Base-by-base conservation (phyloP, 805 yeast species). In the Wickerhamiella brachini region DNA sequence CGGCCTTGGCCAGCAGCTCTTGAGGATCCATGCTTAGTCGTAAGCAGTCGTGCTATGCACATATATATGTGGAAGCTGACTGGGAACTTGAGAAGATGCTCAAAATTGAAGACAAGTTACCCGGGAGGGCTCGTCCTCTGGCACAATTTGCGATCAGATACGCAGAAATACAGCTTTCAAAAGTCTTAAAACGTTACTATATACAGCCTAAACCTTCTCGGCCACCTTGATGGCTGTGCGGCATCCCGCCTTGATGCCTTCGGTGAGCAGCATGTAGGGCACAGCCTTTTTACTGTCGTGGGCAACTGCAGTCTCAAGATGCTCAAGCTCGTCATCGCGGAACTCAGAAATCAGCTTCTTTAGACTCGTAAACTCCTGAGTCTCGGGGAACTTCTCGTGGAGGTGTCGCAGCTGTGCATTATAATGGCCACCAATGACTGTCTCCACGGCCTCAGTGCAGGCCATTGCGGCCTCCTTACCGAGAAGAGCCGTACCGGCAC, bases 391-490 rank as follows among this genome's bases (percentile, higher is more conserved):
- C 54, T 82, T 83, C 56, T 79, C 81, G 66, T 77, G 75, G 51
- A 93, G 71, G 42, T 80, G 78, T 49, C 98, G 73, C 57, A 93
- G 71, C 65, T 93, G 98, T 54, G 80, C 81, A 64, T 93, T 93
- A 68, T 93, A 93, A 65, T 93, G 98, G 1, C 85, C 85, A 1
- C 98, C 98, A 65, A 93, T 93, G 5, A 93, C 97, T 0, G 98
- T 93, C 67, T 93, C 98, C 1, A 93, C 97, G 0, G 97, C 97
- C 54, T 89, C 97, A 0, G 98, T 93, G 65, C 98, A 93, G 1
- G 98, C 97, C 98, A 93, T 93, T 2, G 98, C 97, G 2, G 95
- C 97, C 64, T 90, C 96, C 62, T 87, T 86, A 17, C 96, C 83
- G 55, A 88, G 67, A 50, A 84, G 59, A 0, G 95, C 97, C 0